These are phyloP conservation scores for Aureobasidium subglaciale DNA, from an alignment of 2,329 filamentous ascomycete species.

Conservation along the genomic window DNA sequence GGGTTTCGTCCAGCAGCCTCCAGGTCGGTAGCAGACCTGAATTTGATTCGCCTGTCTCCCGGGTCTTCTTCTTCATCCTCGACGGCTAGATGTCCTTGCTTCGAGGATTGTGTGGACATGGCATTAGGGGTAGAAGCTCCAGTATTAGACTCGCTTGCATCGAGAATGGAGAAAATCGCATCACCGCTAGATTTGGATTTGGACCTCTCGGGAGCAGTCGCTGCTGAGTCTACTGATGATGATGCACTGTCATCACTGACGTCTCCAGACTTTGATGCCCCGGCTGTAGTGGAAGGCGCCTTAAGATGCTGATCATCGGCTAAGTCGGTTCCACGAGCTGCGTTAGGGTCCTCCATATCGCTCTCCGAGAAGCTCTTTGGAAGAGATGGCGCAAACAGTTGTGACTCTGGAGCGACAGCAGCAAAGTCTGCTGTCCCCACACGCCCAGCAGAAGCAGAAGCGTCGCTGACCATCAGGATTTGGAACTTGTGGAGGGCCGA, in stretches of 20 bases:
- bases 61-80: constrained; percentile 3
- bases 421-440: constrained; percentile 9
- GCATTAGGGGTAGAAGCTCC: background rate
- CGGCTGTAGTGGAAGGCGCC: background rate
- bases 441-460: background rate
- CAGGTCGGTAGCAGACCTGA: constrained; percentile 11
- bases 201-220: background rate
- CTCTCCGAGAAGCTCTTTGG: constrained; percentile 4
- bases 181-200: background rate
- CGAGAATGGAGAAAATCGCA: background rate
- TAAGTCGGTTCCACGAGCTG: background rate
- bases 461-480: background rate
- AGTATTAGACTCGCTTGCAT: background rate
- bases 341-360: background rate
- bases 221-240: constrained; percentile 4
- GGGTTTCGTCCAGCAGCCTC: background rate
- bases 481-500: background rate
- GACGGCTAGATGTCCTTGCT: background rate
- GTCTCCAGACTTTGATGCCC: background rate
- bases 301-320: background rate
- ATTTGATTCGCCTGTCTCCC: background rate
- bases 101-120: background rate
- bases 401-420: background rate
- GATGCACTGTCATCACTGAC: background rate
- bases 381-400: background rate